These are phyloP conservation scores for Byssochlamys sp. DNA, from an alignment of 2,329 filamentous ascomycete species.

Conservation along the genomic window DNA sequence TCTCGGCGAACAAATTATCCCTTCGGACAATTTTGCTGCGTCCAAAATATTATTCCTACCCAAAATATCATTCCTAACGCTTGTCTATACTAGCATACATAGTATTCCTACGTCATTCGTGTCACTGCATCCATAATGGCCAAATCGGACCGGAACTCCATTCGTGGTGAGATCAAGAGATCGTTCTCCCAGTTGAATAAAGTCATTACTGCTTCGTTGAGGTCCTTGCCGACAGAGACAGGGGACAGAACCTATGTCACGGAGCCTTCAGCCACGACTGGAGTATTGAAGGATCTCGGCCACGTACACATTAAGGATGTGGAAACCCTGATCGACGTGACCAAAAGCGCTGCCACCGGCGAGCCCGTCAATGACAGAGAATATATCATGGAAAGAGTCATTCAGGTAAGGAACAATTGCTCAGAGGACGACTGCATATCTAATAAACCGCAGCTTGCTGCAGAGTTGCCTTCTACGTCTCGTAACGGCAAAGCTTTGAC, in stretches of 20 bases:
- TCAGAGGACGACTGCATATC: not conserved
- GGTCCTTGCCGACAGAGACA: conserved; percentile 33
- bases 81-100: not conserved
- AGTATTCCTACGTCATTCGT: not conserved
- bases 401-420: conserved; percentile 28
- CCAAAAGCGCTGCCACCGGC: conserved; percentile 38
- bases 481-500: conserved; percentile 32
- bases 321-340: conserved; percentile 29
- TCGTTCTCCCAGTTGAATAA: conserved; percentile 30
- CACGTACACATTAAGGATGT: conserved; percentile 40
- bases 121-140: conserved; percentile 10
- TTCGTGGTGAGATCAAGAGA: conserved; percentile 24
- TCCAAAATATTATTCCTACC: not conserved
- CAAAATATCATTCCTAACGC: not conserved
- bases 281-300: conserved; percentile 37
- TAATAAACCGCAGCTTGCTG: conserved; percentile 20
- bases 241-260: conserved; percentile 34
- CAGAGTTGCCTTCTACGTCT: conserved; percentile 29
- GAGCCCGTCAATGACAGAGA: conserved; percentile 52
- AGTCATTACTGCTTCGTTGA: conserved; percentile 32
- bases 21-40: not conserved
- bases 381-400: conserved; percentile 51
- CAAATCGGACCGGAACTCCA: conserved; percentile 10
- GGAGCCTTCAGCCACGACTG: conserved; percentile 19
- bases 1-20: not conserved